A percentile compares a stretch with the other conserved stretches of the same genome.
These are phyloP conservation scores for Raffaelea ambrosiae DNA, from an alignment of 2,329 filamentous ascomycete species.

Conservation along the genomic window DNA sequence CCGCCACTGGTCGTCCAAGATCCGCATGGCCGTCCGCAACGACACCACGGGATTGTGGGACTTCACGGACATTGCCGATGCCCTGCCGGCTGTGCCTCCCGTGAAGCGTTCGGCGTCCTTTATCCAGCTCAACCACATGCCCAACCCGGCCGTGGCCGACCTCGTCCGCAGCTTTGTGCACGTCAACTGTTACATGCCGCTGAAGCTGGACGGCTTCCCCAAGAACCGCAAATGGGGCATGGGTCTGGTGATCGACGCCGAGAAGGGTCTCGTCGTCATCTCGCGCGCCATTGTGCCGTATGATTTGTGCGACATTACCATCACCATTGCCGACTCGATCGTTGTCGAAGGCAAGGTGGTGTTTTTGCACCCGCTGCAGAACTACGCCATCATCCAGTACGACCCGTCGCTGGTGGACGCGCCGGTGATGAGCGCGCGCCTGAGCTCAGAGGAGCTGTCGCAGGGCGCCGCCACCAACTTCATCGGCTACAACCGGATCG, in stretches of 20 bases:
- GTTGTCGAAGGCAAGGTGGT: conserved; percentile 90
- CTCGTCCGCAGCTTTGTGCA: conserved; percentile 92
- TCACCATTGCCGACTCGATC: conserved; percentile 95
- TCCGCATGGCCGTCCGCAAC: conserved; percentile 86
- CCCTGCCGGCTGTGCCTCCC: conserved; percentile 65
- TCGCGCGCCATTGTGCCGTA: conserved; percentile 93
- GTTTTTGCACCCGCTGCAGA: conserved; percentile 93
- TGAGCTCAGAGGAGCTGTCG: conserved; percentile 74
- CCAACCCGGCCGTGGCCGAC: conserved; percentile 83
- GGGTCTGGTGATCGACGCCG: conserved; percentile 93
- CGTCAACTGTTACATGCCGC: conserved; percentile 83
- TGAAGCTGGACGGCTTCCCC: conserved; percentile 97
- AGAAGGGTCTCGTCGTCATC: conserved; percentile 89
- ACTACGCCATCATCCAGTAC: conserved; percentile 93
- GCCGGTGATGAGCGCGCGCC: conserved; percentile 78
- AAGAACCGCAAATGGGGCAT: conserved; percentile 91
- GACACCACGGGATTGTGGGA: conserved; percentile 90
- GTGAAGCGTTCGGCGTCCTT: conserved; percentile 77
- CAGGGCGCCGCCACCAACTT: conserved; percentile 94
- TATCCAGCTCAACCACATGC: conserved; percentile 82
- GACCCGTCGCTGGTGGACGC: conserved; percentile 90
- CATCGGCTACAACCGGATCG: conserved; percentile 95
- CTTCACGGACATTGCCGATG: conserved; percentile 74
- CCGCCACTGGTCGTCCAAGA: conserved; percentile 91
- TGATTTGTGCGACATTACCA: conserved; percentile 89